These are phyloP conservation scores for Lachancea mirantina DNA, from an alignment of 805 yeast genomes.

Conservation along the genomic window DNA sequence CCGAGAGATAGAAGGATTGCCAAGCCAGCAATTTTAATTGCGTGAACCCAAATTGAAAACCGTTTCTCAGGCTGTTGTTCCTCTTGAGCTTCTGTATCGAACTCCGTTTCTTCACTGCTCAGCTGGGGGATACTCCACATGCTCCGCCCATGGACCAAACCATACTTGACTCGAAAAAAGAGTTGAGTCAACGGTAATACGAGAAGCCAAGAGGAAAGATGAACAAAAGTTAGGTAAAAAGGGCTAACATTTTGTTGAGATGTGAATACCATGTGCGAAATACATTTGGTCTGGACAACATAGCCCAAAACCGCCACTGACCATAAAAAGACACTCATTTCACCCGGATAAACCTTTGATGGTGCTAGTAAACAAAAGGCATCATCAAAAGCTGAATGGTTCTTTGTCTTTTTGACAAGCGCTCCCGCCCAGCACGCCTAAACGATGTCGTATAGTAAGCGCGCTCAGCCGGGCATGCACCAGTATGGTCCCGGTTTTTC, in stretches of 20 bases:
- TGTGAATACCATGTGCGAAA: constrained; percentile 18
- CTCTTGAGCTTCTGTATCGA: background rate
- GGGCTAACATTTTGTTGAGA: constrained; percentile 1
- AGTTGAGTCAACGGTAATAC: constrained; percentile 6
- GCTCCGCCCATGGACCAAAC: background rate
- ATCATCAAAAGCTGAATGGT: too few species aligned
- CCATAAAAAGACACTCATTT: constrained; percentile 15
- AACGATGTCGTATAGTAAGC: too few species aligned
- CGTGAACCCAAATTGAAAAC: background rate
- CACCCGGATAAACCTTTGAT: too few species aligned
- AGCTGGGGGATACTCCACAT: background rate
- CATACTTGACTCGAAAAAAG: constrained; percentile 1
- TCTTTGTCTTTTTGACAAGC: too few species aligned
- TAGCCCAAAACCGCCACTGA: constrained; percentile 21
- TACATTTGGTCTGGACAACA: constrained; percentile 24
- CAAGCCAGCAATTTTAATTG: constrained; percentile 6
- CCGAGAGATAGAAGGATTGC: constrained; percentile 17
- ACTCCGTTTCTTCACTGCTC: background rate
- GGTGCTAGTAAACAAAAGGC: too few species aligned
- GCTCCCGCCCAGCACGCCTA: too few species aligned
- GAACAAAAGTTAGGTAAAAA: constrained; percentile 5
- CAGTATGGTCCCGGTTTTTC: too few species aligned
- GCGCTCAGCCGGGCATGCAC: too few species aligned
- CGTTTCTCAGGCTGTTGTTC: background rate
- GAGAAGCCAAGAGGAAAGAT: constrained; percentile 6